Conservation (phyloP, 164 flowering plant genomes). For the Dillenia suffruticosa region DNA sequence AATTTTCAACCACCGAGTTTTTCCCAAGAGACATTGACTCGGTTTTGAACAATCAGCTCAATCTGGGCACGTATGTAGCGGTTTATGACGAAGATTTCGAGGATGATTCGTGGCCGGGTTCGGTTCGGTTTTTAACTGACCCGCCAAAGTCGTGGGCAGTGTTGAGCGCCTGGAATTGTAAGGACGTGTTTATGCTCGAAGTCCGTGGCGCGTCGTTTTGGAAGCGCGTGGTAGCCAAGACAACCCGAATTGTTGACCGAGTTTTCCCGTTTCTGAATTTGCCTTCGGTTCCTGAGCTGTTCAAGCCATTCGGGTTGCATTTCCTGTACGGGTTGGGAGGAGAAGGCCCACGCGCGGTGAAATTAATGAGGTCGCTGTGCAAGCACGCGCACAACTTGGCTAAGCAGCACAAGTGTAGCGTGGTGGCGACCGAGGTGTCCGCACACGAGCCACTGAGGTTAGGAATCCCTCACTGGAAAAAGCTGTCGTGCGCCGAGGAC, state of each 20-base stretch:
- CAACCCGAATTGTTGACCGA: constrained; percentile 67
- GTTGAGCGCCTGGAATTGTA: constrained; percentile 77
- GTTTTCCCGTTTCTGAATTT: constrained; percentile 63
- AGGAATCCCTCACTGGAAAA: constrained; percentile 89
- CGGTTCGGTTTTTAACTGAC: constrained; percentile 37
- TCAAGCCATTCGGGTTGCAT: constrained; percentile 79
- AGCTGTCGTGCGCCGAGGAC: constrained; percentile 77
- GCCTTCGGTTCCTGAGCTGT: constrained; percentile 84
- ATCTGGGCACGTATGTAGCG: constrained; percentile 81
- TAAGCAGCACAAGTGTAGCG: constrained; percentile 53
- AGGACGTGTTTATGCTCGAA: constrained; percentile 61
- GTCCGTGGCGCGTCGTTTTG: constrained; percentile 70
- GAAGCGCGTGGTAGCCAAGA: constrained; percentile 35
- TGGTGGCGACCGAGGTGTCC: constrained; percentile 87
- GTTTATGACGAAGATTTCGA: constrained; percentile 29
- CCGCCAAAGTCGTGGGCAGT: constrained; percentile 94
- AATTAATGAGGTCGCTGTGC: constrained; percentile 47
- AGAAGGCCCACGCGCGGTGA: constrained; percentile 53
- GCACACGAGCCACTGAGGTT: constrained; percentile 55
- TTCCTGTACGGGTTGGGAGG: constrained; percentile 92
- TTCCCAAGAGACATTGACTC: constrained; percentile 92
- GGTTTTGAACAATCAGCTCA: constrained; percentile 61
- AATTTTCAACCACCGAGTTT: constrained; percentile 83
- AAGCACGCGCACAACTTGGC: constrained; percentile 86
- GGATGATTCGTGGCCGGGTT: constrained; percentile 36